Evolutionary conservation across 2,329 filamentous ascomycete genomes (phyloP), one percentile per base, ranked within the genome.

Genomic region (Pseudogymnoascus pannorum): DNA sequence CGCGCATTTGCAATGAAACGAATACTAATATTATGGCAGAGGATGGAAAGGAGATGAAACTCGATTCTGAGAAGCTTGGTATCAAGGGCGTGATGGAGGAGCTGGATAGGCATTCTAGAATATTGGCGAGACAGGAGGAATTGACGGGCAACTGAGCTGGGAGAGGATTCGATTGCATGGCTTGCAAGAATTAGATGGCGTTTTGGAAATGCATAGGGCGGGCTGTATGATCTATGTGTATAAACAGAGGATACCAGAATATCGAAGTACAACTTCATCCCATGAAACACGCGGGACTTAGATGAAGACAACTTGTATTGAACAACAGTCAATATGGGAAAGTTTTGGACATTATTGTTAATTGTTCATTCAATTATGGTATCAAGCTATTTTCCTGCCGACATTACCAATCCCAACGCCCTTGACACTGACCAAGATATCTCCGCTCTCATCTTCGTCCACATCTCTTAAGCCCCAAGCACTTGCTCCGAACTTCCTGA

Each of bases 331-430:
- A 22, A 58, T 58, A n/a, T n/a, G 7, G 35, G 18, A 9, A 58
- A 36, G 57, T 38, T 58, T 24, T 58, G 24, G 57, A n/a, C 31
- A 58, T 58, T 58, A 40, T 58, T 36, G 48, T 36, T 36, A 58
- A 36, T 58, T 58, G 54, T 58, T 40, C 57, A 58, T 62, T 38
- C 33, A 22, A 20, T 31, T 62, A 38, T 48, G 18, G 26, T 31
- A 59, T 69, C 73, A 87, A 65, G 84, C 84, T 73, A 97, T 88
- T 77, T 97, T 97, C 71, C 92, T 85, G 60, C 93, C 93, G 57
- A 97, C 89, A 72, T 97, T 99, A 29, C 94, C 94, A 63, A 99
- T 90, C 44, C 94, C 94, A 69, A 86, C 87, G 31, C 94, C 94
- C 70, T 97, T 96, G 44, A 99, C 88, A 67, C 91, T 95, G 68